Percentiles rank a stretch among this genome's conserved stretches.
These are phyloP conservation scores for Septoria linicola DNA, from an alignment of 2,329 filamentous ascomycete genomes.

Conservation along the genomic window DNA sequence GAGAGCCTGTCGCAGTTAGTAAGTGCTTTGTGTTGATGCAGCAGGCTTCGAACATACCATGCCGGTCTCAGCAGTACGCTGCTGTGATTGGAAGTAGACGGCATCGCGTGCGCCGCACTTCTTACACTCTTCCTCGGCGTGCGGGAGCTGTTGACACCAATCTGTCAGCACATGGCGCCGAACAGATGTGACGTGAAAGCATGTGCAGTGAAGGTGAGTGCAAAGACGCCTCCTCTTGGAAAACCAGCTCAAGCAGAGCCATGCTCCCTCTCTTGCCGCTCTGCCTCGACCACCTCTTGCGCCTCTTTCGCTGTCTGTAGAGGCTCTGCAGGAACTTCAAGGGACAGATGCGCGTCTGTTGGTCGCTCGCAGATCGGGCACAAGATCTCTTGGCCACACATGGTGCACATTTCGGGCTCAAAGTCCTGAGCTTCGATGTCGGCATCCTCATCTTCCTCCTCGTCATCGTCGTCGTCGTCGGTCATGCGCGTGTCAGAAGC, in stretches of 20 bases:
- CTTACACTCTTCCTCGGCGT: constrained; percentile 72
- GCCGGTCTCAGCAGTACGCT: constrained; percentile 93
- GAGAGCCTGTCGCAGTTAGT: constrained; percentile 42
- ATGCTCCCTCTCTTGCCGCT: constrained; percentile 33
- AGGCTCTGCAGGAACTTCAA: constrained; percentile 46
- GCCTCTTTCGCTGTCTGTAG: constrained; percentile 31
- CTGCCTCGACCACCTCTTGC: constrained; percentile 31
- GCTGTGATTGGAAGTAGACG: constrained; percentile 98
- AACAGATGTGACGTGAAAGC: constrained; percentile 30
- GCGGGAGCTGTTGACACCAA: constrained; percentile 29
- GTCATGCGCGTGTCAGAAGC: constrained; percentile 18
- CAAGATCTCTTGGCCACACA: constrained; percentile 58
- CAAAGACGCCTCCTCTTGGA: constrained; percentile 31
- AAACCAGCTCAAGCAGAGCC: constrained; percentile 26
- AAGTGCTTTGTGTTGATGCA: constrained; percentile 17
- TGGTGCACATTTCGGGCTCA: constrained; percentile 53
- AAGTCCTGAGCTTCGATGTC: constrained; percentile 28
- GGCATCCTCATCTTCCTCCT: constrained; percentile 24
- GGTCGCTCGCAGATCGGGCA: constrained; percentile 54
- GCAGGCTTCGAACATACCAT: constrained; percentile 68
- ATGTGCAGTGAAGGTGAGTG: constrained; percentile 19
- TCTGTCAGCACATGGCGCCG: constrained; percentile 39
- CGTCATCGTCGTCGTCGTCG: constrained; percentile 26
- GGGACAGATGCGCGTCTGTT: constrained; percentile 44
- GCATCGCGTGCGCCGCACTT: constrained; percentile 83